Base-by-base conservation (phyloP, 495 filamentous ascomycete species). In the Neurospora sp. region DNA sequence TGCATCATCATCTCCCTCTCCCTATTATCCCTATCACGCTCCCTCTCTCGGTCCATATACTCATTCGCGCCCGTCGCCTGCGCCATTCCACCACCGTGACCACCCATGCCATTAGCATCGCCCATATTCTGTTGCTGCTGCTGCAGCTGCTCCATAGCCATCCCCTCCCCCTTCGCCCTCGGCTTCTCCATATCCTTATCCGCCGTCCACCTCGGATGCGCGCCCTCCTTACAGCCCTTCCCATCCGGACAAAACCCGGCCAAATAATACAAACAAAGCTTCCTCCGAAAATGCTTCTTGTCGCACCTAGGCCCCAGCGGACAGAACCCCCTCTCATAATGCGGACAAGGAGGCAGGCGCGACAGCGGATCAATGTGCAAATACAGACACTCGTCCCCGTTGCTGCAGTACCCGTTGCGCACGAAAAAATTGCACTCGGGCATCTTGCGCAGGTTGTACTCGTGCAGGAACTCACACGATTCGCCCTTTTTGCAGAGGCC, bases 401-500 rank as follows among this genome's bases (percentile, higher is more conserved):
- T 97, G 77, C 91, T 91, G 83, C 96, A 99, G 83, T 95, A 97
- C 72, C 92, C 93, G 79, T 94, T 92, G 73, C 93, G 90, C 19
- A 92, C 89, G 77, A 93, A 96, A 78, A 93, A 94, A 79, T 94
- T 96, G 85, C 96, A 99, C 83, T 98, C 96, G 69, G 94, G 93
- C 95, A 97, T 96, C 83, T 94, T 93, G 69, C 96, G 91, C 76
- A 99, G 89, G 86, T 99, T 98, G 87, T 96, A 99, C 84, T 97
- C 95, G 84, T 99, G 96, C 73, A 97, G 86, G 79, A 97, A 99
- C 84, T 98, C 96, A 88, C 96, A 99, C 72, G 88, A 88, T 74
- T 96, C 88, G 42, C 95, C 96, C 82, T 98, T 98, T 81, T 98
- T 99, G 87, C 96, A 99, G 34, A 99, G 90, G 0, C 93, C 94